Conservation (phyloP, 495 filamentous ascomycete genomes). For the Penicillium manginii region DNA sequence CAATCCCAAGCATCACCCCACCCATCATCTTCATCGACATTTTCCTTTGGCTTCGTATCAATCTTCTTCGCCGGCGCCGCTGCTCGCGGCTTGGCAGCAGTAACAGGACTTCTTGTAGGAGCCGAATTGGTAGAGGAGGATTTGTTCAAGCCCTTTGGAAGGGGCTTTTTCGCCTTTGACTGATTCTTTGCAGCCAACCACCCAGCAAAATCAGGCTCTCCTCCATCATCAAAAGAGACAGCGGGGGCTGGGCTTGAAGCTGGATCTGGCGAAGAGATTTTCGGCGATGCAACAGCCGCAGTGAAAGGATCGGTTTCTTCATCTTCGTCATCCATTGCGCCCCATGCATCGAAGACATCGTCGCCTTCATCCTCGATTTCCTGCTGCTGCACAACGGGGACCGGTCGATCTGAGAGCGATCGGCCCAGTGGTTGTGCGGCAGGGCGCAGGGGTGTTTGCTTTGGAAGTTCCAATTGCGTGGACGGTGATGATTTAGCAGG, state of each 20-base stretch:
- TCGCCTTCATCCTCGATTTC: constrained; percentile 51
- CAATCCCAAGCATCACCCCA: constrained; percentile 63
- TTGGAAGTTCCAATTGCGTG: constrained; percentile 42
- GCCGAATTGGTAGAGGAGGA: constrained; percentile 33
- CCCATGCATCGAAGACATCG: constrained; percentile 69
- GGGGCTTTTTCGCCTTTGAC: constrained; percentile 68
- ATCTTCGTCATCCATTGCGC: constrained; percentile 67
- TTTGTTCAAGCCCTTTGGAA: constrained; percentile 80
- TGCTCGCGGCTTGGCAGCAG: constrained; percentile 45
- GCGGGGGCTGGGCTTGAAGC: constrained; percentile 35
- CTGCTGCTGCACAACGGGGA: constrained; percentile 45
- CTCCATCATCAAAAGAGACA: constrained; percentile 74
- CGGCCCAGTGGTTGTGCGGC: constrained; percentile 45
- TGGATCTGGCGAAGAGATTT: constrained; percentile 35
- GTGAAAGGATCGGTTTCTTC: constrained; percentile 53
- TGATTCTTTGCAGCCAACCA: constrained; percentile 85
- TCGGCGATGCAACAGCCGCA: constrained; percentile 39
- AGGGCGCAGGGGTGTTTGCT: constrained; percentile 39
- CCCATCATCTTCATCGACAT: constrained; percentile 49
- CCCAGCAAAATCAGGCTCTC: constrained; percentile 90
- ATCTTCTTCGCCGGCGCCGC: constrained; percentile 49
- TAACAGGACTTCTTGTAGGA: constrained; percentile 37
- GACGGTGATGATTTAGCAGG: constrained; percentile 55
- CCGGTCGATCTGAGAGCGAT: constrained; percentile 44
- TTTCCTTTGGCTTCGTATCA: constrained; percentile 54